Evolutionary conservation across 2,329 filamentous ascomycete genomes (phyloP), one percentile per base, ranked within the genome.

Genomic region (Claviceps citrina): DNA sequence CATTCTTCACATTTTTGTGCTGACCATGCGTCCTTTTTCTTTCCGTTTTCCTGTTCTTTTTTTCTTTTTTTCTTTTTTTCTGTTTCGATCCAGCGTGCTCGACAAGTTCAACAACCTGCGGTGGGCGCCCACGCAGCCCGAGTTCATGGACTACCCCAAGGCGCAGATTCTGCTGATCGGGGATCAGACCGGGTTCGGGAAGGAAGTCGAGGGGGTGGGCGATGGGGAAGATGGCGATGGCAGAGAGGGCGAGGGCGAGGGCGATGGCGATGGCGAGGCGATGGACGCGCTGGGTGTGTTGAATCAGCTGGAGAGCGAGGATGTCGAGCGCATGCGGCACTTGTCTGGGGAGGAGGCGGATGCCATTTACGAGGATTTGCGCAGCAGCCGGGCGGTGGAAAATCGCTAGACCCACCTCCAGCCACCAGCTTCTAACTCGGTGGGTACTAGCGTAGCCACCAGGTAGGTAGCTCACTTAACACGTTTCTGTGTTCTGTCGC

Each of bases 161-260:
- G 73, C 81, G 0, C 84, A 93, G 53, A 70, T 93, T 40, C 61
- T 94, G 8, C 67, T 94, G 42, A 78, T 94, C 33, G 85, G 86
- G 6, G 76, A 73, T 71, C 77, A 75, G 0, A 61, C 73, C 0
- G 67, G 77, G 49, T 62, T 64, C 7, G 63, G 70, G 20, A 66
- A 67, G 3, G 63, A 67, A 18, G 76, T 78, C 46, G 61, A 73
- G 33, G 64, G 22, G 20, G 19, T 78, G 50, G 64, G 72, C 5
- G 65, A 65, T 13, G 76, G 79, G 50, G 71, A 77, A 46, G 71
- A 76, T 2, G 7, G 9, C 10, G 37, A 24, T 13, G 27, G 2
- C 27, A 7, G 15, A 13, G 26, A 27, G 10, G 12, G 12, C n/a
- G 27, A 7, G 2, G 27, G 27, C 13, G 27, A 30, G 3, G 40